These are phyloP conservation scores for Teunomyces pallodes DNA, from an alignment of 805 yeast genomes.

Conservation along the genomic window DNA sequence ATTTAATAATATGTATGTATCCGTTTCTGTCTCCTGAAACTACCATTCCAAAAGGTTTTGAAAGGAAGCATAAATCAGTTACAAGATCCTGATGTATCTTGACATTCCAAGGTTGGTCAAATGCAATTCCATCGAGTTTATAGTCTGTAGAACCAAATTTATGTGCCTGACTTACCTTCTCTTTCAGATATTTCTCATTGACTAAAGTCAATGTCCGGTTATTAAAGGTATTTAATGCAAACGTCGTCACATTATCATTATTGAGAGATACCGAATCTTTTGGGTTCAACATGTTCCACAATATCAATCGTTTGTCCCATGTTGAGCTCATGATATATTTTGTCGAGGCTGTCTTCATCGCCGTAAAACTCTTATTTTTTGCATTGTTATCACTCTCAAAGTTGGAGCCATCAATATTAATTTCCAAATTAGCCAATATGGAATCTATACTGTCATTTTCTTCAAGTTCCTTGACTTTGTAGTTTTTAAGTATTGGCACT, in stretches of 20 bases:
- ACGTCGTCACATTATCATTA: constrained; percentile 15
- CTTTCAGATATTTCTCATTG: constrained; percentile 30
- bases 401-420: constrained; percentile 15
- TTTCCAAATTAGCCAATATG: constrained; percentile 15
- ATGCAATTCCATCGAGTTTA: constrained; percentile 15
- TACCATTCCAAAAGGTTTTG: constrained; percentile 56
- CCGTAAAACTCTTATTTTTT: constrained; percentile 12
- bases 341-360: constrained; percentile 6
- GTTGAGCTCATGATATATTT: constrained; percentile 24
- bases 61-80: constrained; percentile 45
- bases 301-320: constrained; percentile 22
- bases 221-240: constrained; percentile 16
- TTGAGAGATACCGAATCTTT: constrained; percentile 16
- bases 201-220: constrained; percentile 40
- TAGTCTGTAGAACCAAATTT: constrained; percentile 2
- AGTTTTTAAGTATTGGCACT: constrained; percentile 21
- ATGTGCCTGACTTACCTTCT: neutral
- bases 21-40: constrained; percentile 70
- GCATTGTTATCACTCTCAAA: constrained; percentile 4
- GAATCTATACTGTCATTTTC: constrained; percentile 15
- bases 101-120: constrained; percentile 43
- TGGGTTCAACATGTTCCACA: constrained; percentile 26
- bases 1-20: constrained; percentile 45
- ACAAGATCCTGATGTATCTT: constrained; percentile 51
- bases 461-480: constrained; percentile 21